Conservation (phyloP, 2,329 filamentous ascomycete genomes). For the Sporothrix schenckii region DNA sequence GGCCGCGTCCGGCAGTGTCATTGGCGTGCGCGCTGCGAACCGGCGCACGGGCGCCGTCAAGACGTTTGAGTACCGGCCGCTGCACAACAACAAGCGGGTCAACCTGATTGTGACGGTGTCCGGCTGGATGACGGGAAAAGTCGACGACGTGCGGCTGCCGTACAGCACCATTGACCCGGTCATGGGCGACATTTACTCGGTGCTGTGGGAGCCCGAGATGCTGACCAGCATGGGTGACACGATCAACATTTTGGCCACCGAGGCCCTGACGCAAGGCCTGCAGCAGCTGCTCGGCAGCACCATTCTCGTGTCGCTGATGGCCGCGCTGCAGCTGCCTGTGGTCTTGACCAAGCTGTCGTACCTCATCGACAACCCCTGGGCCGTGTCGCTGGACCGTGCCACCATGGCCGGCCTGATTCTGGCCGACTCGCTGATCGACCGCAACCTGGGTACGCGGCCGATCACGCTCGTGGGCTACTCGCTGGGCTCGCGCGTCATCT, state of each 20-base stretch:
- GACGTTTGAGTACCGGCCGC: conserved; percentile 93
- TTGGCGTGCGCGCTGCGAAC: conserved; percentile 82
- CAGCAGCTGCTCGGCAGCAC: conserved; percentile 94
- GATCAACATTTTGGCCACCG: conserved; percentile 96
- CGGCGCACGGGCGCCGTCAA: conserved; percentile 87
- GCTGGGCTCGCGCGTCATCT: conserved; percentile 87
- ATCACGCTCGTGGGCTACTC: conserved; percentile 96
- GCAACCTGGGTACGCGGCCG: conserved; percentile 86
- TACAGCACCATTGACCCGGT: conserved; percentile 96
- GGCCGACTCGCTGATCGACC: conserved; percentile 88
- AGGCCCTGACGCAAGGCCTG: conserved; percentile 93
- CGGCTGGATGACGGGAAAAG: conserved; percentile 97
- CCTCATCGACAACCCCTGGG: conserved; percentile 97
- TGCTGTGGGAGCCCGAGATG: conserved; percentile 98
- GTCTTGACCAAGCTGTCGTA: conserved; percentile 93
- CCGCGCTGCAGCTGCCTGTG: conserved; percentile 86
- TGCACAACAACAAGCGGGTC: conserved; percentile 97
- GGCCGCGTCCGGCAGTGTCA: conserved; percentile 81
- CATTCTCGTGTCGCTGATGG: conserved; percentile 86
- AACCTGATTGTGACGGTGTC: conserved; percentile 95
- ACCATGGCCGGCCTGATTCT: conserved; percentile 87
- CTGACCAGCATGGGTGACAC: conserved; percentile 96
- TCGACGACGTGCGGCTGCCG: conserved; percentile 92
- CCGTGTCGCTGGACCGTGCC: conserved; percentile 89
- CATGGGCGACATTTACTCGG: conserved; percentile 97